Base-by-base conservation (phyloP, 164 flowering plant species). In the Tinospora cordifolia region DNA sequence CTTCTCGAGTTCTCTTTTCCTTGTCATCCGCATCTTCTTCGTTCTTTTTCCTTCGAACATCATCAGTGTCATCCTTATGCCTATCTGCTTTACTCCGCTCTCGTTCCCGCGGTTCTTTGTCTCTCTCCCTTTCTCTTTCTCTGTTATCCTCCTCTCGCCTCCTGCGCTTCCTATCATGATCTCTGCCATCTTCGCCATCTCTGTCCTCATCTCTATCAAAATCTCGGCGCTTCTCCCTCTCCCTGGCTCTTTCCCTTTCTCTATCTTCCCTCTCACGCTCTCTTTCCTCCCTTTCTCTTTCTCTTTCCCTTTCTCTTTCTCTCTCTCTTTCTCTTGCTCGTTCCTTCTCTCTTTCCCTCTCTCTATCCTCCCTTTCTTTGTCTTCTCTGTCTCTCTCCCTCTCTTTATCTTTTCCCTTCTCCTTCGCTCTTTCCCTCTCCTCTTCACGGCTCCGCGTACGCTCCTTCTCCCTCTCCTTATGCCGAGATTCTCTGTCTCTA, bases 51-150 rank as follows among this genome's bases (percentile, higher is more conserved):
- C 79, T 79, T 15, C 79, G 69, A 63, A 79, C 72, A 25, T 79
- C 91, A 66, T 83, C 90, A 75, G 77, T 74, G 25, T 77, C 87
- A 62, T 88, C 94, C 75, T 77, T 82, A 59, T 86, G 86, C 81
- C 83, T 88, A 66, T 67, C 84, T 6, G 75, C 65, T 73, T 80
- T 84, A 75, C 82, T 80, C 71, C 81, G 81, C 30, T 81, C 86
- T 8, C 75, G 47, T 24, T 41, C 46, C 46, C 46, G 46, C 46
- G n/a, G n/a, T n/a, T 41, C 46, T 1, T 8, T 8, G 1, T 41
- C 2, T 12, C 46, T 41, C 46, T 8, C 46, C 46, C 46, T 41
- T 41, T 79, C 84, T 65, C 80, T 79, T 62, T 76, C 85, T 74
- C 78, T 82, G 65, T 74, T 25, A 73, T 83, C 91, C 13, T 84